Percentiles rank a stretch among this genome's conserved stretches.
Conservation (phyloP, 768 basidiomycete genomes). For the Rhodosporidiobolus sp. region DNA sequence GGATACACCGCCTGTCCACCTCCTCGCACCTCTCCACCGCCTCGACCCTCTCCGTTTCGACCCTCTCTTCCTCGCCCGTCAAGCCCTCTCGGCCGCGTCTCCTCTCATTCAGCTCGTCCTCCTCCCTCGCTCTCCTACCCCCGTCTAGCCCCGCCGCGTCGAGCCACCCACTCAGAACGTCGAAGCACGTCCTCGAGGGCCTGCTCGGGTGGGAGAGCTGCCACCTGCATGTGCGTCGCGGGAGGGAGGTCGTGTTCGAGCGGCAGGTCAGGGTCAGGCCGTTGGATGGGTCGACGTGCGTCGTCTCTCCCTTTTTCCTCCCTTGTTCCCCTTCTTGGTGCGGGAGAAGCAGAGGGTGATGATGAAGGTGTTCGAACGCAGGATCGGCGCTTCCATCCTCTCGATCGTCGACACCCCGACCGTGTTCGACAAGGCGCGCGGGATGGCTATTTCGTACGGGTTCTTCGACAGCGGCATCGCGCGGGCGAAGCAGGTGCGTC, state of each 20-base stretch:
- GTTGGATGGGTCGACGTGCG: background rate
- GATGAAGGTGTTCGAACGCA: background rate
- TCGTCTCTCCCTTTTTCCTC: too few species aligned
- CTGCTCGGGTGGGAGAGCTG: background rate
- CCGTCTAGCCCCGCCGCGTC: background rate
- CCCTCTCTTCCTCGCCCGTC: background rate
- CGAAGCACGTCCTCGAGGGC: background rate
- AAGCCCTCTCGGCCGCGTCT: background rate
- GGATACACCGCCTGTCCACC: background rate
- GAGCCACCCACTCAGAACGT: background rate
- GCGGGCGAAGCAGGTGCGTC: slow-evolving; percentile 12
- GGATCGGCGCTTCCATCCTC: background rate
- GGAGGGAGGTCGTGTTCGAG: background rate
- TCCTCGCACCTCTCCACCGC: background rate
- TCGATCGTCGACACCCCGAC: background rate
- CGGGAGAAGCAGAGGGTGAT: too few species aligned
- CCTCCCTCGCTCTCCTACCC: too few species aligned
- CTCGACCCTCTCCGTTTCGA: background rate
- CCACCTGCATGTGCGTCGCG: background rate
- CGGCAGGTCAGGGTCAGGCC: slow-evolving; percentile 1
- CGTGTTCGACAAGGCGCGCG: background rate
- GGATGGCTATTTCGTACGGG: slow-evolving; percentile 2
- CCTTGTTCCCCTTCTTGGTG: too few species aligned
- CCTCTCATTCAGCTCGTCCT: background rate
- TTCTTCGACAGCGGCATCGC: slow-evolving; percentile 15